Conservation (phyloP, 768 basidiomycete genomes). For the Collybia sp. region DNA sequence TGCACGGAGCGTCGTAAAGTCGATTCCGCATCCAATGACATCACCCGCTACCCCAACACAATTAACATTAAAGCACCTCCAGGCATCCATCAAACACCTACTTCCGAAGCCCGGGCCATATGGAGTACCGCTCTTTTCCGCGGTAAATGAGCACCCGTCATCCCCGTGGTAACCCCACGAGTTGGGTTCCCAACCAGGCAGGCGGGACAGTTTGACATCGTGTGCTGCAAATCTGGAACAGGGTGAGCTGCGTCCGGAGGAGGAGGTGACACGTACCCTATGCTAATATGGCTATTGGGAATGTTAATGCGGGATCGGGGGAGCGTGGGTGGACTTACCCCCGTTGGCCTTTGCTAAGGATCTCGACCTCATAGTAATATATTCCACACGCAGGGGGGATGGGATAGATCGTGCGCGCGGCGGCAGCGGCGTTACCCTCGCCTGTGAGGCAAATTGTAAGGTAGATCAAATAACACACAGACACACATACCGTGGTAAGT, state of each 20-base stretch:
- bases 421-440: constrained; percentile 79
- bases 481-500: constrained; percentile 54
- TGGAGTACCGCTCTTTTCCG: constrained; percentile 62
- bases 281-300: constrained; percentile 62
- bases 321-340: constrained; percentile 45
- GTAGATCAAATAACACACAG: background rate
- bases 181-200: constrained; percentile 82
- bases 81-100: constrained; percentile 29
- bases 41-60: constrained; percentile 61
- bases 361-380: constrained; percentile 91
- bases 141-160: constrained; percentile 74
- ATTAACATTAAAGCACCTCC: constrained; percentile 5
- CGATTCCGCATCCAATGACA: constrained; percentile 87
- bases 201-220: constrained; percentile 61
- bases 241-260: constrained; percentile 2
- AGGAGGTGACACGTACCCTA: constrained; percentile 51
- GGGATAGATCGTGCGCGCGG: constrained; percentile 71
- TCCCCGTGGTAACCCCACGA: constrained; percentile 96
- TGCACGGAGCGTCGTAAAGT: constrained; percentile 73
- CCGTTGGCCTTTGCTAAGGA: constrained; percentile 74
- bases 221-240: constrained; percentile 57
- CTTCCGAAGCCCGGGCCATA: constrained; percentile 83
- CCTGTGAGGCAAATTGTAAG: constrained; percentile 39
- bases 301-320: constrained; percentile 3
- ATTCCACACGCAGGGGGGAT: constrained; percentile 87